These are phyloP conservation scores for Barbatosphaeria neglecta DNA, from an alignment of 495 filamentous ascomycete species.

Conservation along the genomic window DNA sequence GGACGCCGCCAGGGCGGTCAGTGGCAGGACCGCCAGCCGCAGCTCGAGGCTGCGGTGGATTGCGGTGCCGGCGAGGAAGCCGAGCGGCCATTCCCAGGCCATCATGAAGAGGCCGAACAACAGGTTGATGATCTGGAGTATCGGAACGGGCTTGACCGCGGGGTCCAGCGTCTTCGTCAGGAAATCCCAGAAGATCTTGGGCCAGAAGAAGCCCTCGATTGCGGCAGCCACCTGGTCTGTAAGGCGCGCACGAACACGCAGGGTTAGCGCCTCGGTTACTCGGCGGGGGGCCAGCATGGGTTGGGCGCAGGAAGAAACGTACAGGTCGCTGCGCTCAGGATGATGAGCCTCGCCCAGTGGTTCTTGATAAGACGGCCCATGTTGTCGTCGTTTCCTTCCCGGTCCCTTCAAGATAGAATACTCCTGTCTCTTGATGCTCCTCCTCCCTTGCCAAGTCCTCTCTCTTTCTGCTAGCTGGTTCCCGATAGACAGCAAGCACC, in stretches of 20 bases:
- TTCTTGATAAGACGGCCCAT: constrained; percentile 99
- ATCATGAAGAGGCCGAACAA: constrained; percentile 71
- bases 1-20: constrained; percentile 59
- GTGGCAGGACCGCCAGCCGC: constrained; percentile 71
- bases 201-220: constrained; percentile 90
- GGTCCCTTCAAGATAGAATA: background rate
- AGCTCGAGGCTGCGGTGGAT: constrained; percentile 82
- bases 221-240: constrained; percentile 74
- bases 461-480: constrained; percentile 17
- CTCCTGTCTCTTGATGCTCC: background rate
- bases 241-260: background rate
- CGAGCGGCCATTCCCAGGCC: constrained; percentile 86
- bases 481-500: no score
- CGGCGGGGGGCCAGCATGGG: background rate
- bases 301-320: no score
- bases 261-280: constrained; percentile 4
- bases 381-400: constrained; percentile 10
- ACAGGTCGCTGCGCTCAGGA: constrained; percentile 77
- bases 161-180: constrained; percentile 80
- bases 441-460: constrained; percentile 5
- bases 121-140: constrained; percentile 90
- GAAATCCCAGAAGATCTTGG: constrained; percentile 98
- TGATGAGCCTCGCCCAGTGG: constrained; percentile 90
- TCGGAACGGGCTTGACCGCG: constrained; percentile 75
- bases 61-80: constrained; percentile 48